Conservation (phyloP, 2,329 filamentous ascomycete genomes). For the Exserohilum rostratum region DNA sequence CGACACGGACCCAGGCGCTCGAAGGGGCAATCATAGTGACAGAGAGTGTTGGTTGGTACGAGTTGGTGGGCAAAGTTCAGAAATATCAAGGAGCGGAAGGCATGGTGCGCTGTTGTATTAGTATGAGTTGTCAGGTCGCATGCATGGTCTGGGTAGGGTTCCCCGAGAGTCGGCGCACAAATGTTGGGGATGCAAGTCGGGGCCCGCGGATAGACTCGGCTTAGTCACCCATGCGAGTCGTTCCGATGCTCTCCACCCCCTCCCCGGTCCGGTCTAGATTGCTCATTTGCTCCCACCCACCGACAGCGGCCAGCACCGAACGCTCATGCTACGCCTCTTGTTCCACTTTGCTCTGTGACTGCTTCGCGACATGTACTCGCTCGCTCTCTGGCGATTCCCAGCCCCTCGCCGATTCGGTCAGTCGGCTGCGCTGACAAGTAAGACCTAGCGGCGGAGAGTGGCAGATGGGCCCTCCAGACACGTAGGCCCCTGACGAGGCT, state of each 20-base stretch:
- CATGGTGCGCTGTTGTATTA: conserved; percentile 21
- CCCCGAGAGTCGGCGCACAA: conserved; percentile 33
- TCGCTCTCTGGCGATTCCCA: neutral
- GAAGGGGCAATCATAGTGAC: conserved; percentile 39
- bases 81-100: conserved; percentile 6
- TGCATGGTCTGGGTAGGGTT: conserved; percentile 19
- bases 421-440: neutral
- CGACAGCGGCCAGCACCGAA: neutral
- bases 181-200: conserved; percentile 20
- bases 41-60: conserved; percentile 18
- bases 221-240: conserved; percentile 18
- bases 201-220: conserved; percentile 11
- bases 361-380: neutral
- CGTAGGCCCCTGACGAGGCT: conserved; percentile 5
- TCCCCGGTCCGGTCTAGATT: neutral
- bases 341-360: neutral
- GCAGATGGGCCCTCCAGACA: conserved; percentile 1
- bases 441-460: neutral
- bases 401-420: neutral
- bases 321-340: neutral
- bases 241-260: neutral
- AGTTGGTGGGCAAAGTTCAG: neutral
- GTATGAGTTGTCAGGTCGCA: conserved; percentile 21
- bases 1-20: conserved; percentile 35
- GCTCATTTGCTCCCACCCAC: neutral